Evolutionary conservation across 176 grass and related monocot genomes (phyloP).

Genomic region (Alopecurus myosuroides): DNA sequence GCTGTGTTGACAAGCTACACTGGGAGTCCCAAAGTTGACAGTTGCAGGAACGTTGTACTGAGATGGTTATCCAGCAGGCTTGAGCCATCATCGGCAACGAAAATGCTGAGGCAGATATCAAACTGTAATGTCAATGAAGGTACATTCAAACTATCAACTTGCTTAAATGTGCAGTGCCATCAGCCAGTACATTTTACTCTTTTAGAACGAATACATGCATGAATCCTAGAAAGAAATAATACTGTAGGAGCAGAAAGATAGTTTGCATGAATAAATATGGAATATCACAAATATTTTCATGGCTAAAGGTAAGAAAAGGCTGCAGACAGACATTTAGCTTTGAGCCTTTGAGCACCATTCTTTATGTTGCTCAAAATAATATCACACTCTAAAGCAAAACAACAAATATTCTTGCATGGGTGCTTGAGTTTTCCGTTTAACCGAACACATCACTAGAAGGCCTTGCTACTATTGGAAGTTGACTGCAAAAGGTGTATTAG

Average conservation of each 20-base stretch:
- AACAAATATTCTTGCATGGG: not conserved
- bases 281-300: not conserved
- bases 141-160: constrained; percentile 12
- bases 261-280: not conserved
- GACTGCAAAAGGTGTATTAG: not conserved
- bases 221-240: not conserved
- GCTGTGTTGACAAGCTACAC: constrained; percentile 29
- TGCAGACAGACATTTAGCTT: not conserved
- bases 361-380: not conserved
- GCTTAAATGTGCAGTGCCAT: not conserved
- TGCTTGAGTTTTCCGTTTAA: not conserved
- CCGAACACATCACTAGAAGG: not conserved
- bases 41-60: constrained; percentile 81
- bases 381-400: not conserved
- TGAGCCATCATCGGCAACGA: constrained; percentile 49
- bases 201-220: not conserved
- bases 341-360: not conserved
- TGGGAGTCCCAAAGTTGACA: constrained; percentile 41
- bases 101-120: constrained; percentile 84
- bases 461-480: constrained; percentile 1
- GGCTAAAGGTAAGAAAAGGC: not conserved
- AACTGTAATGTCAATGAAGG: constrained; percentile 97
- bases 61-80: constrained; percentile 95
- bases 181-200: not conserved
- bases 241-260: not conserved